Conservation (phyloP, 139 green algal genomes). For the Volvox reticuliferus region DNA sequence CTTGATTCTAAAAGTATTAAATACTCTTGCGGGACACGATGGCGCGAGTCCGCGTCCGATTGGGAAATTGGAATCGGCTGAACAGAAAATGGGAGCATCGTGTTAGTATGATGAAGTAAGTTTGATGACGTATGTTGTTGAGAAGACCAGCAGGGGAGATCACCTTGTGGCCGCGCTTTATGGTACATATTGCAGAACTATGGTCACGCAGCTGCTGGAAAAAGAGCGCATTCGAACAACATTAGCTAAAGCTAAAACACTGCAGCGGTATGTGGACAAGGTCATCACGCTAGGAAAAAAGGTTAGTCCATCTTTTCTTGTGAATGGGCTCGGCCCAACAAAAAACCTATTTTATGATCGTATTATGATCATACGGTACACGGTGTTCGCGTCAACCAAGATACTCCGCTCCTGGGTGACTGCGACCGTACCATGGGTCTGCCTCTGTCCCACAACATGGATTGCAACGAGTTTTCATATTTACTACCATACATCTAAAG, state of each 20-base stretch:
- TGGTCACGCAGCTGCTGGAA: slow-evolving; percentile 94
- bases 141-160: not conserved
- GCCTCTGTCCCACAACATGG: no score
- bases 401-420: no score
- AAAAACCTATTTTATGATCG: no score
- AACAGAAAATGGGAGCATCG: slow-evolving; percentile 42
- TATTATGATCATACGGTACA: no score
- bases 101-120: slow-evolving; percentile 52
- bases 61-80: slow-evolving; percentile 39
- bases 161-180: not conserved
- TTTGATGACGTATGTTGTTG: not conserved
- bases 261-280: slow-evolving; percentile 86
- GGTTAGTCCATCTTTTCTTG: slow-evolving; percentile 54
- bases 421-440: no score
- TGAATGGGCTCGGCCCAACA: no score
- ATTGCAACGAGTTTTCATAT: no score
- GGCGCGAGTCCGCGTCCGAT: slow-evolving; percentile 13
- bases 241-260: slow-evolving; percentile 86
- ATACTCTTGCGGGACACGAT: not conserved
- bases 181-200: slow-evolving; percentile 77
- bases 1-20: no score
- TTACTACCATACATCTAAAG: no score
- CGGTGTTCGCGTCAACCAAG: no score
- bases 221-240: slow-evolving; percentile 97
- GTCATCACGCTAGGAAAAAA: slow-evolving; percentile 89